Base-by-base conservation (phyloP, 345 rosid species). In the Moricandia moricandioides region DNA sequence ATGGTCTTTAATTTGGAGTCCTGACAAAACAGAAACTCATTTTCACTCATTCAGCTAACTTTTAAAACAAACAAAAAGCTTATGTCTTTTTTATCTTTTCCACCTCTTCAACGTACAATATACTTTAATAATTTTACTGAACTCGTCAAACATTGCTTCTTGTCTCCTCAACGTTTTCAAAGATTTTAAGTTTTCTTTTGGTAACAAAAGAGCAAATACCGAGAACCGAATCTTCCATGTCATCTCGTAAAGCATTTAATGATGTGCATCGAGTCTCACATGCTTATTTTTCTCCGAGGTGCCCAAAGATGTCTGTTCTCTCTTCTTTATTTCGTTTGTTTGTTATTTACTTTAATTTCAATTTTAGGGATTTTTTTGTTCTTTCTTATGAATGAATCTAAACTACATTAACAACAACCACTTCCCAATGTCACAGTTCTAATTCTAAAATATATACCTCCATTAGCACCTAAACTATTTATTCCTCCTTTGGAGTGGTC, bases 281-380 rank as follows among this genome's bases (percentile, higher is more conserved):
- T 80, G 85, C 79, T 79, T 79, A 63, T 74, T 78, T 80, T 81
- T 71, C 79, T 74, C 87, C 76, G 78, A 59, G 76, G 75, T 79
- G 77, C 84, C 54, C 84, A 75, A 87, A 89, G 93, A 89, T 89
- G 94, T 87, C 88, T 89, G 94, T 89, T 84, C 83, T 79, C 83
- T 66, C 77, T 72, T 65, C 70, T 62, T 58, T 77, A 1, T 57
- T 30, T 17, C 17, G 16, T 17, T 9, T 0, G 6, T 56, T 56
- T 56, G 31, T 34, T 14, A 31, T n/a, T 4, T 31, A 8, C 2
- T 14, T 1, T 31, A 3, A 8, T 33, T 61, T 63, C 40, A 3
- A 52, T 62, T 63, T 37, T 39, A 51, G 67, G n/a, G 7, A 54
- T 39, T 63, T 69, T 13, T 26, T 56, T 67, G 69, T 61, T 61